phyloP scores from a whole-genome alignment of 2,329 filamentous ascomycete species.

The Fusarium annulatum region DNA sequence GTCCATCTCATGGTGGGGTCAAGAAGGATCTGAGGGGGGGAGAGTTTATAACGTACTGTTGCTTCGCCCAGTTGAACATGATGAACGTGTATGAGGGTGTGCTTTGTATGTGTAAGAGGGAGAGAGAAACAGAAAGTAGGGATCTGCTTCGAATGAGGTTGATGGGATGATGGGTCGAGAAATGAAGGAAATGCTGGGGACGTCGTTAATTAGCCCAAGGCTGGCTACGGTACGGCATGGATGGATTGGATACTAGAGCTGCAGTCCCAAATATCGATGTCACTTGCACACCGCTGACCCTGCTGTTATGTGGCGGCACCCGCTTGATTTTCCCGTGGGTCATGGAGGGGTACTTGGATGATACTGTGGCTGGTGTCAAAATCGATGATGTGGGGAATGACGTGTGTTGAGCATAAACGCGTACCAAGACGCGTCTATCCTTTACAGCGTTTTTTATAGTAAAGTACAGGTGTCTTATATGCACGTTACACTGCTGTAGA shows the following conservation, averaged over 20 bases:
- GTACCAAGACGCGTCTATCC: constrained; percentile 29
- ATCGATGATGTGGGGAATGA: constrained; percentile 31
- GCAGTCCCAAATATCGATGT: constrained; percentile 22
- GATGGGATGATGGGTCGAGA: constrained; percentile 40
- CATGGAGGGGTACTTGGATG: constrained; percentile 32
- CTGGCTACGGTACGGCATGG: neutral
- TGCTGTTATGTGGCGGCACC: constrained; percentile 21
- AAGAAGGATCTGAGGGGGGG: constrained; percentile 8
- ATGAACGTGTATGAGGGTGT: constrained; percentile 44
- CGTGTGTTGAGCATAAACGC: constrained; percentile 33
- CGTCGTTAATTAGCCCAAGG: constrained; percentile 31
- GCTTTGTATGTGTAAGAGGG: neutral
- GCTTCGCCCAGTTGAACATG: constrained; percentile 96
- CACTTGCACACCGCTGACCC: constrained; percentile 39
- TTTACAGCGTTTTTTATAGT: neutral
- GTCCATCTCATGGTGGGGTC: constrained; percentile 22
- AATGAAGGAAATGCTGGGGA: constrained; percentile 34
- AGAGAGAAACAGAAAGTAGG: neutral
- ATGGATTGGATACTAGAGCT: constrained; percentile 4
- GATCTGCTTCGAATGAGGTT: constrained; percentile 10
- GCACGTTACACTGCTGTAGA: neutral
- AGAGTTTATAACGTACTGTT: constrained; percentile 71
- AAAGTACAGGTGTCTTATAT: neutral
- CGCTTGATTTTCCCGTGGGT: neutral
- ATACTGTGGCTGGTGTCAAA: constrained; percentile 28